Conservation (phyloP, 2,329 filamentous ascomycete species). For the Xylariaceae sp. region DNA sequence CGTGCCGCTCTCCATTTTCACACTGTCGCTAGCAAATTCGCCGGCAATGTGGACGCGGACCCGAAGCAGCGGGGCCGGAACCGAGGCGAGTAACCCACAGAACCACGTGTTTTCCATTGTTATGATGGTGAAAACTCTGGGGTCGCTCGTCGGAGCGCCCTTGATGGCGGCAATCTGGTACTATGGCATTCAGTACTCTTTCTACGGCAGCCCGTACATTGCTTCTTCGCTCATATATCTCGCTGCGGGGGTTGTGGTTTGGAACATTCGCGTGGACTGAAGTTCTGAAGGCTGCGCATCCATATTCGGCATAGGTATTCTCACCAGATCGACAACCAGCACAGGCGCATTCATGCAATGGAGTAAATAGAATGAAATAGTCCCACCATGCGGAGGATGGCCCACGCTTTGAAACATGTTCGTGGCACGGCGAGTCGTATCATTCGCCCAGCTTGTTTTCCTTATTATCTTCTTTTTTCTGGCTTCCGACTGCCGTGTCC, state of each 20-base stretch:
- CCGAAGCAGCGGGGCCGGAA: slow-evolving; percentile 10
- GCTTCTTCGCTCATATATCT: slow-evolving; percentile 37
- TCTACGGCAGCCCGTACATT: slow-evolving; percentile 38
- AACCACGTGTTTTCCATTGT: slow-evolving; percentile 46
- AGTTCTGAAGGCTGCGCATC: slow-evolving; percentile 2
- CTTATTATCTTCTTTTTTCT: slow-evolving; percentile 7
- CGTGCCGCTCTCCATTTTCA: slow-evolving; percentile 46
- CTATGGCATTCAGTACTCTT: slow-evolving; percentile 35
- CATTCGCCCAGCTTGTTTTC: background rate
- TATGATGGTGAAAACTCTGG: slow-evolving; percentile 46
- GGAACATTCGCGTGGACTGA: slow-evolving; percentile 22
- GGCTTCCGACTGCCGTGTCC: slow-evolving; percentile 1
- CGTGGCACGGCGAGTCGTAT: background rate
- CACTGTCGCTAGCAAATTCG: slow-evolving; percentile 44
- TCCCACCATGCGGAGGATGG: background rate
- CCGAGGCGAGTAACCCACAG: slow-evolving; percentile 29
- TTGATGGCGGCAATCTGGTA: slow-evolving; percentile 46
- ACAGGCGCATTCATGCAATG: background rate
- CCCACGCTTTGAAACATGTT: slow-evolving; percentile 1
- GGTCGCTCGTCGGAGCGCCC: slow-evolving; percentile 43
- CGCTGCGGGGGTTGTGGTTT: slow-evolving; percentile 34
- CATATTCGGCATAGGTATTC: background rate
- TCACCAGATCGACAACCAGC: background rate
- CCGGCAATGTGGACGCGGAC: slow-evolving; percentile 33
- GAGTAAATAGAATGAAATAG: background rate